Percentiles rank a stretch among this genome's conserved stretches.
Conservation (phyloP, 192 early-diverging fungal genomes). For the Funneliformis geosporum region DNA sequence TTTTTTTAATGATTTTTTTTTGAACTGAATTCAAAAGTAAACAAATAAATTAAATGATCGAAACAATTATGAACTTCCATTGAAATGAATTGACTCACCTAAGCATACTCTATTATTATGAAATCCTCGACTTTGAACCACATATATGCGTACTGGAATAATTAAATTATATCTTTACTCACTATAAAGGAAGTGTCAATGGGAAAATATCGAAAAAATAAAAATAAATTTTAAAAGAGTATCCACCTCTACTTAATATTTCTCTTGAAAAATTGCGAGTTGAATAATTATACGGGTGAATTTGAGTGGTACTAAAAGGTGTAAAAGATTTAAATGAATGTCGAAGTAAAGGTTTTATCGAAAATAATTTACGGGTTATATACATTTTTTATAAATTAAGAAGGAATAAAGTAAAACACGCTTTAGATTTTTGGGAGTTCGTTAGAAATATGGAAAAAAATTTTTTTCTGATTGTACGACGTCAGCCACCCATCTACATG, state of each 20-base stretch:
- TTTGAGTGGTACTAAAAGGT: neutral
- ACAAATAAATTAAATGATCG: neutral
- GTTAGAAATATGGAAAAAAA: no score
- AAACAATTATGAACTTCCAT: neutral
- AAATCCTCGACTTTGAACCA: neutral
- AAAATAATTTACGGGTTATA: neutral
- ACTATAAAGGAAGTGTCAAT: neutral
- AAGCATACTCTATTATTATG: constrained; percentile 16
- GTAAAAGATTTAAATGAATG: neutral
- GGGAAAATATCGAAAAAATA: neutral
- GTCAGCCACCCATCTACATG: no score
- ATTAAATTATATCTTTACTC: neutral
- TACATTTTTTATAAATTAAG: neutral
- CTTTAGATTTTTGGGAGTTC: no score
- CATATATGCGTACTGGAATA: neutral
- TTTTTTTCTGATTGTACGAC: no score
- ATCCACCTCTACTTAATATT: neutral
- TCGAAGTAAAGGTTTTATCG: neutral
- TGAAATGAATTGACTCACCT: neutral
- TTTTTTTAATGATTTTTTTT: neutral
- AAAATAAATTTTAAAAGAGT: neutral
- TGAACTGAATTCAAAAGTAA: neutral
- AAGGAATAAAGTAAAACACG: neutral
- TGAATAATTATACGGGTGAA: neutral
- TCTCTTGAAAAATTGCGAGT: neutral